Base-by-base conservation (phyloP, 768 basidiomycete genomes). In the Auricularia heimuer region DNA sequence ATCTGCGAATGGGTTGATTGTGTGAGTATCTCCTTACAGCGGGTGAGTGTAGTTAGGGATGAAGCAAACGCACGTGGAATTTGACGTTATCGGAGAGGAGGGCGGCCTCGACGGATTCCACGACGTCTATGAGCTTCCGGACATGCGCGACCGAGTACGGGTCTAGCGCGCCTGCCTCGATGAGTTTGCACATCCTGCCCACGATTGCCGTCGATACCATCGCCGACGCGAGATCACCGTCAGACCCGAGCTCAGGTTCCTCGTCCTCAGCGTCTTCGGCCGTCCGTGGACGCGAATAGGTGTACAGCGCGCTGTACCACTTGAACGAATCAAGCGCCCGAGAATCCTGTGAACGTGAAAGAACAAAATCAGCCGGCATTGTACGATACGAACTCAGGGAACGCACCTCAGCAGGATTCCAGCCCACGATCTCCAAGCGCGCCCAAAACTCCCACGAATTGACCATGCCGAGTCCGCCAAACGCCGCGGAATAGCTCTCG, bases 361-460 rank as follows among this genome's bases (percentile, higher is more conserved):
- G 29, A 29, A 29, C 29, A 29, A 29, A 29, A 29, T 29, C 29
- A 29, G 29, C 29, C 29, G 29, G 29, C 29, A 29, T 2, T 29
- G 29, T 29, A 29, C 29, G 29, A 29, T 12, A 24, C 29, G 47
- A 60, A 18, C 34, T 60, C 29, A 7, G 14, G 62, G 16, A 7
- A 76, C 81, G 67, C 70, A 90, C 93, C 77, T 89, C 83, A 29
- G 95, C 79, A 58, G 90, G 92, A 73, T 94, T 85, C 95, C 95
- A 97, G 3, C 88, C 90, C 11, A 92, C 76, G 67, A 87, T 81
- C 76, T 98, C 94, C 65, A 93, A 77, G 64, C 93, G 80, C n/a
- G 85, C 85, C 92, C 92, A 95, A 73, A 94, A 96, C 74, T 94
- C 94, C 93, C 94, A 96, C 61, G 91, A 90, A 62, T 87, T 87